Evolutionary conservation across 1,139 yeast genomes (phyloP).

Genomic region (Debaryomyces singareniensis): DNA sequence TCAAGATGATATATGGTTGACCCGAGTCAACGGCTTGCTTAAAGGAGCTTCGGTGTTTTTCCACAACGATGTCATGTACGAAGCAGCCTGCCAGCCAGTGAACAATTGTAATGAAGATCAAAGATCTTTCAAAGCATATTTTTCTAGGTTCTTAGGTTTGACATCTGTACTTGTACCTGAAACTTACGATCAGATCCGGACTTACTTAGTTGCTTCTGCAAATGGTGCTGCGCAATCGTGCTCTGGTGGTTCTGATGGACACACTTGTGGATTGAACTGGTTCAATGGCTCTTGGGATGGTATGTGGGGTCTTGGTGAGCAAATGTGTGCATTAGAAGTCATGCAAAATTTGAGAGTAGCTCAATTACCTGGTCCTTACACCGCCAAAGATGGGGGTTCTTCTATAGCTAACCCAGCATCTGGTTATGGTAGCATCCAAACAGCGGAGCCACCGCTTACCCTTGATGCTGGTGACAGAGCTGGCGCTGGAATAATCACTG

Average conservation of each 20-base stretch:
- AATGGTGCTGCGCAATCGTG: constrained; percentile 77
- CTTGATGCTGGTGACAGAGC: constrained; percentile 65
- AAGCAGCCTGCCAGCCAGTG: constrained; percentile 70
- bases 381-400: constrained; percentile 55
- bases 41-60: constrained; percentile 51
- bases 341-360: constrained; percentile 58
- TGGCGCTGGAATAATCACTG: constrained; percentile 86
- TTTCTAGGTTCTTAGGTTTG: constrained; percentile 67
- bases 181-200: constrained; percentile 45
- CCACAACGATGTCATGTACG: constrained; percentile 61
- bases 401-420: constrained; percentile 56
- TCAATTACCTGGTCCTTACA: constrained; percentile 51
- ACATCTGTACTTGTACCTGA: constrained; percentile 71
- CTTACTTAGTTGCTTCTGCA: constrained; percentile 57
- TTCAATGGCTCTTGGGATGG: constrained; percentile 61
- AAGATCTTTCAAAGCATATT: constrained; percentile 81
- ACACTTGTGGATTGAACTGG: constrained; percentile 90
- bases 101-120: constrained; percentile 77
- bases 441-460: constrained; percentile 37
- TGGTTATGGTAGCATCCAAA: constrained; percentile 41
- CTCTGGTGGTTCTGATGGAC: constrained; percentile 80
- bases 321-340: constrained; percentile 79
- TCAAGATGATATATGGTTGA: constrained; percentile 59
- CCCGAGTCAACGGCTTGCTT: constrained; percentile 48
- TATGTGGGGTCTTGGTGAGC: constrained; percentile 86